Percentiles rank a stretch among this genome's conserved stretches.
Conservation (phyloP, 1,284 basidiomycete genomes). For the Meripilus lineatus region DNA sequence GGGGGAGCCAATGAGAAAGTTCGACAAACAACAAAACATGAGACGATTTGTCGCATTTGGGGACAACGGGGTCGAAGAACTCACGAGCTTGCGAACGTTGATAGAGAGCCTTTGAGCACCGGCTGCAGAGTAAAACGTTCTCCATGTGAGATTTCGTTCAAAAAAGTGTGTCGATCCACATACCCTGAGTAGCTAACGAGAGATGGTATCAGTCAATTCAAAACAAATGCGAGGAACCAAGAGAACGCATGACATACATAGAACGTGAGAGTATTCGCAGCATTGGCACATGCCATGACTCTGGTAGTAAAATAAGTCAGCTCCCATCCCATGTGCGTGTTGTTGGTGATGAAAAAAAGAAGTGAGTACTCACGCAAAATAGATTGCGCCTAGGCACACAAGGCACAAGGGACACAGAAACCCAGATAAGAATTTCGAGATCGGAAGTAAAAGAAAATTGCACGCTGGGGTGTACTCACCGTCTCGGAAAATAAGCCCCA, state of each 20-base stretch:
- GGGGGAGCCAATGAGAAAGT: not conserved
- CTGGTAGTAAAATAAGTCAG: constrained; percentile 4
- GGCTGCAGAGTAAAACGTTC: constrained; percentile 2
- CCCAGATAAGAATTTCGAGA: not conserved
- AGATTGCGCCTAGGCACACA: constrained; percentile 11
- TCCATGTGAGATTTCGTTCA: not conserved
- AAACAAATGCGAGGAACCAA: not conserved
- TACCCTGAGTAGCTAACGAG: constrained; percentile 1
- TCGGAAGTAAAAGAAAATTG: not conserved
- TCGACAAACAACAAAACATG: not conserved
- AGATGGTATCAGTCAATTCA: not conserved
- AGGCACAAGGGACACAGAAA: not conserved
- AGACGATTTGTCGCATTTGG: not conserved
- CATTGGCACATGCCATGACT: constrained; percentile 13
- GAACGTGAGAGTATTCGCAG: constrained; percentile 13
- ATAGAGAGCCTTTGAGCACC: constrained; percentile 10
- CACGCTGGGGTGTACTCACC: too few relatives aligned
- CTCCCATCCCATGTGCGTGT: not conserved
- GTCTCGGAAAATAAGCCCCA: constrained; percentile 12
- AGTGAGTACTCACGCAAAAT: constrained; percentile 11
- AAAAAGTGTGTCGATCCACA: not conserved
- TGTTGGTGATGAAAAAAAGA: not conserved
- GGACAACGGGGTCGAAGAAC: not conserved
- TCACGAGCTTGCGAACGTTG: constrained; percentile 9
- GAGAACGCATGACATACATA: constrained; percentile 8